These are phyloP conservation scores for Apiospora rasikravindrae DNA, from an alignment of 2,329 filamentous ascomycete genomes.

Conservation along the genomic window DNA sequence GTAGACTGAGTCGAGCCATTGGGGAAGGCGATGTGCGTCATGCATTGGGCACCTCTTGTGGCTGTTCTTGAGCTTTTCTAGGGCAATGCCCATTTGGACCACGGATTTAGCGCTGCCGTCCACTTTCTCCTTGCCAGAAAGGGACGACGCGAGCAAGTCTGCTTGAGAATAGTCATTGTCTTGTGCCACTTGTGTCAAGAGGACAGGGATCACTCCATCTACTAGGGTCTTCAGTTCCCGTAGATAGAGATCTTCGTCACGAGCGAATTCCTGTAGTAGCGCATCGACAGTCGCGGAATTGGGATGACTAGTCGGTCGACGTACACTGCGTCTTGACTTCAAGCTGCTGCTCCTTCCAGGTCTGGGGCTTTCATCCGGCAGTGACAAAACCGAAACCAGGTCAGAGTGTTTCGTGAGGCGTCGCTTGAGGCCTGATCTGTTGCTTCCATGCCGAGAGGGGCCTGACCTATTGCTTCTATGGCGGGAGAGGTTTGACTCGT, in stretches of 20 bases:
- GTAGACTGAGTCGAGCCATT: conserved; percentile 81
- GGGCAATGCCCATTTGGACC: conserved; percentile 87
- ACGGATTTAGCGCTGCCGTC: conserved; percentile 81
- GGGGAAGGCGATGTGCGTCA: conserved; percentile 73
- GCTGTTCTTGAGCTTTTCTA: conserved; percentile 81
- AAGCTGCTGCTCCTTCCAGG: conserved; percentile 70
- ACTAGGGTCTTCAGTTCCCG: conserved; percentile 91
- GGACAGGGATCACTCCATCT: conserved; percentile 91
- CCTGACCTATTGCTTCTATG: conserved; percentile 49
- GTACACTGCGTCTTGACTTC: conserved; percentile 77
- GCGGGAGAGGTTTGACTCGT: conserved; percentile 48
- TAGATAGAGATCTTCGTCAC: conserved; percentile 87
- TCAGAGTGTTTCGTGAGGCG: conserved; percentile 91
- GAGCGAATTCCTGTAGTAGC: conserved; percentile 77
- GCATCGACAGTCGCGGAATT: conserved; percentile 74
- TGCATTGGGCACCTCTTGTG: conserved; percentile 82
- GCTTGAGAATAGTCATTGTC: conserved; percentile 67
- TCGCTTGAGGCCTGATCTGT: conserved; percentile 66
- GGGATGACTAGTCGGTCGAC: conserved; percentile 71
- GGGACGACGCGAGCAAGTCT: conserved; percentile 67
- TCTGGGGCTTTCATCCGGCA: conserved; percentile 62
- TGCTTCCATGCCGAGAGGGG: conserved; percentile 52
- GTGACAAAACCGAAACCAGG: conserved; percentile 87
- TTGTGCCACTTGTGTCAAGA: conserved; percentile 83
- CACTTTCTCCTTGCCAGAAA: conserved; percentile 55